Evolutionary conservation across 2,329 filamentous ascomycete species (phyloP).

Genomic region (Cladosporium oxysporum): DNA sequence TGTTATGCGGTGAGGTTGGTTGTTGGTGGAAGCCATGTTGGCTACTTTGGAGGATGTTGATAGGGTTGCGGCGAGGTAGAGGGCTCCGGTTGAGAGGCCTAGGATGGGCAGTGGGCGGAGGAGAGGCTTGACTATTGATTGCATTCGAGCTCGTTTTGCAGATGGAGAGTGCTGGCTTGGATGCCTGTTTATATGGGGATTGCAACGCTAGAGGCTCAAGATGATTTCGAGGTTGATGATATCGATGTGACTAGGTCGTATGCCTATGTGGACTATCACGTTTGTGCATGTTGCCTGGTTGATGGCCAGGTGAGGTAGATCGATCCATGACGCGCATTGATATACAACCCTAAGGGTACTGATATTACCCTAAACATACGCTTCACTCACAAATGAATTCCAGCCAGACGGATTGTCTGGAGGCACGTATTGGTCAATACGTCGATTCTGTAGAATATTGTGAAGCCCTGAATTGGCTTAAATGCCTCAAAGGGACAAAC

Average conservation of each 20-base stretch:
- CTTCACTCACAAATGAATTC: neutral
- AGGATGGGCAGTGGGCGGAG: conserved; percentile 27
- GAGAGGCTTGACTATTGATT: conserved; percentile 22
- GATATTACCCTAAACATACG: neutral
- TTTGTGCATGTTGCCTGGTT: neutral
- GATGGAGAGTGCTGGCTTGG: neutral
- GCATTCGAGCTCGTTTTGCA: neutral
- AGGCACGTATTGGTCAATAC: neutral
- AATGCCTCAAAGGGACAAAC: neutral
- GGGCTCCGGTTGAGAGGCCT: conserved; percentile 24
- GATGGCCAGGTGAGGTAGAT: neutral
- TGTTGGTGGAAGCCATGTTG: neutral
- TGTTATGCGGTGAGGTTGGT: conserved; percentile 26
- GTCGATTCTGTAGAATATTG: neutral
- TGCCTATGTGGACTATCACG: neutral
- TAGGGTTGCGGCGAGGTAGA: conserved; percentile 24
- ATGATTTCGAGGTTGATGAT: neutral
- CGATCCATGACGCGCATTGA: neutral
- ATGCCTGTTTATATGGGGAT: neutral
- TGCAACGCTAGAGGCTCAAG: neutral
- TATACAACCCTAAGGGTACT: neutral
- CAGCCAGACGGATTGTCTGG: neutral
- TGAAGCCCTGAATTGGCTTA: neutral
- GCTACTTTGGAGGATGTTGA: conserved; percentile 6
- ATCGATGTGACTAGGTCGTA: neutral